A percentile compares a stretch with the other conserved stretches of the same genome.
These are phyloP conservation scores for Bothriochloa decipiens DNA, from an alignment of 176 grass and related monocot genomes.

Conservation along the genomic window DNA sequence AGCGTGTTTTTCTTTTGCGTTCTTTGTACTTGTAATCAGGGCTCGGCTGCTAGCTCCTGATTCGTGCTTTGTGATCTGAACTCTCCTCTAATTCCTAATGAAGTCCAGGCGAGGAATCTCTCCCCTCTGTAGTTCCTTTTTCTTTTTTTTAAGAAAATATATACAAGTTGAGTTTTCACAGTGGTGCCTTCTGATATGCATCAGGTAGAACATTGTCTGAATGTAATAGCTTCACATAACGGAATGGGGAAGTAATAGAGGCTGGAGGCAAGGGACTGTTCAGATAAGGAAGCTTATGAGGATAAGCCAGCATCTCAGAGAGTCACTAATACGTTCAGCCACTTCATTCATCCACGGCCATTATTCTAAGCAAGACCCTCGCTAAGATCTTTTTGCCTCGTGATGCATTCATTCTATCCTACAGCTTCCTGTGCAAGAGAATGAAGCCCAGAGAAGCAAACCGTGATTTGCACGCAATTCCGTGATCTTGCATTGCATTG, in stretches of 20 bases:
- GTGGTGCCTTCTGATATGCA: conserved; percentile 1
- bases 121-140: no score
- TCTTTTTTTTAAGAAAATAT: not conserved
- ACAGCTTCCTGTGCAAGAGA: conserved; percentile 32
- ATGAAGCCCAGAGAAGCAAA: conserved; percentile 29
- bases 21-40: no score
- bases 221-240: conserved; percentile 38
- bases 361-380: conserved; percentile 38
- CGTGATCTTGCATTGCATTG: not conserved
- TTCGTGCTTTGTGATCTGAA: no score
- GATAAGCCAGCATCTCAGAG: conserved; percentile 59
- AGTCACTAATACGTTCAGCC: conserved; percentile 50
- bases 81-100: no score
- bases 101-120: no score
- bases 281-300: conserved; percentile 43
- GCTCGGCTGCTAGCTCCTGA: no score
- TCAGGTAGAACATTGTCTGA: conserved; percentile 15
- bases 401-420: not conserved
- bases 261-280: not conserved
- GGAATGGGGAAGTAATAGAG: no score
- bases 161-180: conserved; percentile 33
- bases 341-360: conserved; percentile 21
- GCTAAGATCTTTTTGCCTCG: conserved; percentile 33
- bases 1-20: no score
- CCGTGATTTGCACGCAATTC: conserved; percentile 48